phyloP scores from a whole-genome alignment of 2,329 filamentous ascomycete genomes.

The Alternaria sp. region DNA sequence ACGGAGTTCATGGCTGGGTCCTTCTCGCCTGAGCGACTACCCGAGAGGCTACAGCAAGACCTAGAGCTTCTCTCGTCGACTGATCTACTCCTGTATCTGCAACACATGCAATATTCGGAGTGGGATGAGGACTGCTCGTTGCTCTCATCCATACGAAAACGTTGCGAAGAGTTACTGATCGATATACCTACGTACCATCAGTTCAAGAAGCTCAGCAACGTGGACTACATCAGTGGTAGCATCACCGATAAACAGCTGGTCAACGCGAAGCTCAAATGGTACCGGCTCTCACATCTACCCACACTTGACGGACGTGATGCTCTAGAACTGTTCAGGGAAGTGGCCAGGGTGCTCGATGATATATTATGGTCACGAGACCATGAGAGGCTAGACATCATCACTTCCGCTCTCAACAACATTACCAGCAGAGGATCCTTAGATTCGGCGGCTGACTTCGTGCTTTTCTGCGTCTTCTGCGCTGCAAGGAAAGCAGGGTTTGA shows the following conservation, averaged over 20 bases:
- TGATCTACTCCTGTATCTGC: constrained; percentile 42
- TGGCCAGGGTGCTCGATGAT: constrained; percentile 32
- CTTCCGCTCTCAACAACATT: constrained; percentile 34
- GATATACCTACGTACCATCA: constrained; percentile 47
- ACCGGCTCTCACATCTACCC: constrained; percentile 37
- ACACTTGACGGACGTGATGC: constrained; percentile 31
- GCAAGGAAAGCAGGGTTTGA: constrained; percentile 64
- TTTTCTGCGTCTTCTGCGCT: constrained; percentile 64
- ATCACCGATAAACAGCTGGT: constrained; percentile 42
- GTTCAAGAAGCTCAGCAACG: constrained; percentile 45
- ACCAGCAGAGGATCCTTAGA: constrained; percentile 31
- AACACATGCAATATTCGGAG: constrained; percentile 42
- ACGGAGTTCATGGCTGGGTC: constrained; percentile 17
- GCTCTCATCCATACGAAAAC: constrained; percentile 32
- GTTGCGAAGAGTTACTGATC: constrained; percentile 43
- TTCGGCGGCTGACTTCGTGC: constrained; percentile 59
- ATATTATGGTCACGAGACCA: constrained; percentile 41
- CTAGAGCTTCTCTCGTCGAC: constrained; percentile 43
- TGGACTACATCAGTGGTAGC: constrained; percentile 41
- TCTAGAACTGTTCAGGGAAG: constrained; percentile 41
- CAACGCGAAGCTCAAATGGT: constrained; percentile 43
- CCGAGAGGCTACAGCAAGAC: constrained; percentile 40
- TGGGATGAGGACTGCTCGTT: constrained; percentile 42
- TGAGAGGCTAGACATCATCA: constrained; percentile 39
- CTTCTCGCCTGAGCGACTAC: constrained; percentile 22